Percentiles rank a stretch among this genome's conserved stretches.
Conservation (phyloP, 257 asterid genomes). For the Osmanthus fragrans region DNA sequence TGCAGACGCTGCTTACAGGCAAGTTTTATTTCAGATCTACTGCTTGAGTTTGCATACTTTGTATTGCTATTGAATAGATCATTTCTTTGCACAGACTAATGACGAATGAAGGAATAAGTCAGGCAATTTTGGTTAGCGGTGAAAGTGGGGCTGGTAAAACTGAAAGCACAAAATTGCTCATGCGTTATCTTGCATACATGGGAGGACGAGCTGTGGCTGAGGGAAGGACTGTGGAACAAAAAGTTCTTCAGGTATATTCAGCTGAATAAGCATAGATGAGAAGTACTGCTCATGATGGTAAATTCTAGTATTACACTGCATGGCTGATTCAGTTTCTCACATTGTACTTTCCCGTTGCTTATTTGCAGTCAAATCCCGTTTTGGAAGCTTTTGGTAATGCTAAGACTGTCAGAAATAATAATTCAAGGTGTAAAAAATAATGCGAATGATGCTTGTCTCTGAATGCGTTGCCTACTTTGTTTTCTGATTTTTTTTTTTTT, state of each 20-base stretch:
- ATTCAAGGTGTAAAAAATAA: constrained; percentile 15
- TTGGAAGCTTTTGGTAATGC: constrained; percentile 20
- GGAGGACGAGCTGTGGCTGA: constrained; percentile 19
- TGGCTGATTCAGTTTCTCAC: neutral
- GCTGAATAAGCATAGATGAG: neutral
- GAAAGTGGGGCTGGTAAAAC: constrained; percentile 19
- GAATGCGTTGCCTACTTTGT: neutral
- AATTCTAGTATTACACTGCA: neutral
- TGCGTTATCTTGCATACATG: constrained; percentile 22
- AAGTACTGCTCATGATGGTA: neutral
- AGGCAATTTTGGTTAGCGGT: constrained; percentile 16
- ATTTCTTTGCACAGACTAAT: constrained; percentile 10
- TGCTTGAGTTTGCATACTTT: neutral
- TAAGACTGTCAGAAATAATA: constrained; percentile 18
- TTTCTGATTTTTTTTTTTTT: too few relatives aligned
- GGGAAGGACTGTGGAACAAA: constrained; percentile 21
- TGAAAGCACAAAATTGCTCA: constrained; percentile 19
- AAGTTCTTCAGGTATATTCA: constrained; percentile 13
- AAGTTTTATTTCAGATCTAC: constrained; percentile 23
- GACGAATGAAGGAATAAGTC: constrained; percentile 12
- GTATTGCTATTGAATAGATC: neutral
- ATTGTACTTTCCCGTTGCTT: neutral
- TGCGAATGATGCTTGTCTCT: neutral
- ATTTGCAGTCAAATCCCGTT: constrained; percentile 12
- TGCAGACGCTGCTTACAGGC: constrained; percentile 99